Evolutionary conservation across 2,329 filamentous ascomycete species (phyloP), one percentile per base, ranked within the genome.

Genomic region (Ceratocystis diversiconidia): DNA sequence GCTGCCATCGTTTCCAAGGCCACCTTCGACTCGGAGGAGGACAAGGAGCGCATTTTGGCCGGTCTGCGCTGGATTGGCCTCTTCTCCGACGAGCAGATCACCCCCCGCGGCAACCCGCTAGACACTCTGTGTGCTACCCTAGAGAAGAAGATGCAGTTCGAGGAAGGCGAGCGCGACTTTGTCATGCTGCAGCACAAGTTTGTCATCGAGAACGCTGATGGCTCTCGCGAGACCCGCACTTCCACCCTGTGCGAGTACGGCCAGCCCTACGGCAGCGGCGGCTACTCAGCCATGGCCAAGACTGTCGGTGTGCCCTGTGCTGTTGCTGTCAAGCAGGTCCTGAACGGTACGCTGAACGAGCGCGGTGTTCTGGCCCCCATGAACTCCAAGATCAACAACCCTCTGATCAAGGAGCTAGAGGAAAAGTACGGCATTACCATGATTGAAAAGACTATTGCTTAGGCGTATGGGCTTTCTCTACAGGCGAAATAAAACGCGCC

Each of bases 141-240:
- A 36, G 90, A 95, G 80, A 78, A 89, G 80, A 95, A 95, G 85
- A 95, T 95, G 89, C 83, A 89, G 76, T 96, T 87, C 75, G 87
- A 83, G 72, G 80, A 87, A 71, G 87, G 82, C 68, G 90, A 96
- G 83, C 86, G 91, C 67, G 91, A 95, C 75, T 79, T 95, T 70
- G 88, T 94, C 69, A 84, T 88, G 65, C 81, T 90, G 41, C 88
- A 90, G 78, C 87, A 90, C 79, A 87, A 85, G 78, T 95, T 95
- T 74, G 85, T 86, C 74, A 89, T 95, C 70, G 88, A 94, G 80
- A 79, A 87, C 76, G 85, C 86, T 76, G 88, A 94, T 73, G 90
- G 90, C 72, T 83, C 78, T 73, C 83, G 82, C 74, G 85, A 95
- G 79, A 90, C 85, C 57, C 81, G 86, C 69, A 92, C 89, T 28